phyloP scores from a whole-genome alignment of 108 stramenopile genomes.

The Phaeodactylum tricornutum region DNA sequence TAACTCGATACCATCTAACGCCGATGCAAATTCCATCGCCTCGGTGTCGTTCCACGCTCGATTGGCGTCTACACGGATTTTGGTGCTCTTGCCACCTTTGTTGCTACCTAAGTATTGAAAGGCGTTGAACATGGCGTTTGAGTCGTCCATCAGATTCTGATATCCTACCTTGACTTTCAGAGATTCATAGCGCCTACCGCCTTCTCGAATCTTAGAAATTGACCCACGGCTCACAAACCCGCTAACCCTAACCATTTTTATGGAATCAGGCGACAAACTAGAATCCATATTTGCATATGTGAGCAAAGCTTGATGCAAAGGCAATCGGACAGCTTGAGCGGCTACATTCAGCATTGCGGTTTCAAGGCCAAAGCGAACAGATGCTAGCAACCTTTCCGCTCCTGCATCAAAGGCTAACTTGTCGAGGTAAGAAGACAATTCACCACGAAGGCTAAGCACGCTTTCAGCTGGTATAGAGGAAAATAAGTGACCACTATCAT shows the following conservation, averaged over 20 bases:
- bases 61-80: conserved; percentile 64
- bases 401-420: no score
- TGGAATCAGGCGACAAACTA: not conserved
- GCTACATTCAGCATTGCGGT: conserved; percentile 72
- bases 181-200: conserved; percentile 22
- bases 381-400: conserved; percentile 14
- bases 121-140: not conserved
- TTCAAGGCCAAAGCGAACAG: conserved; percentile 69
- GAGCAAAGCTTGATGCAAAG: conserved; percentile 46
- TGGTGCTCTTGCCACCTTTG: not conserved
- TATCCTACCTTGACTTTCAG: conserved; percentile 78
- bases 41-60: conserved; percentile 45
- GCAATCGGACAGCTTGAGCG: conserved; percentile 33
- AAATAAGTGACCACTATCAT: not conserved
- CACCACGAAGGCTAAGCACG: conserved; percentile 16
- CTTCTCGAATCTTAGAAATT: no score
- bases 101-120: not conserved
- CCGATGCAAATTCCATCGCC: conserved; percentile 33
- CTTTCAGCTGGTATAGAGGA: conserved; percentile 28
- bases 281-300: no score
- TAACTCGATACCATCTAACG: conserved; percentile 22
- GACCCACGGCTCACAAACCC: conserved; percentile 51
- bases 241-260: conserved; percentile 37
- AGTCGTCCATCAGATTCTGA: conserved; percentile 11
- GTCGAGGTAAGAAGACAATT: no score